Evolutionary conservation across 345 rosid genomes (phyloP), one percentile per base, ranked within the genome.

Genomic region (Pistacia atlantica): DNA sequence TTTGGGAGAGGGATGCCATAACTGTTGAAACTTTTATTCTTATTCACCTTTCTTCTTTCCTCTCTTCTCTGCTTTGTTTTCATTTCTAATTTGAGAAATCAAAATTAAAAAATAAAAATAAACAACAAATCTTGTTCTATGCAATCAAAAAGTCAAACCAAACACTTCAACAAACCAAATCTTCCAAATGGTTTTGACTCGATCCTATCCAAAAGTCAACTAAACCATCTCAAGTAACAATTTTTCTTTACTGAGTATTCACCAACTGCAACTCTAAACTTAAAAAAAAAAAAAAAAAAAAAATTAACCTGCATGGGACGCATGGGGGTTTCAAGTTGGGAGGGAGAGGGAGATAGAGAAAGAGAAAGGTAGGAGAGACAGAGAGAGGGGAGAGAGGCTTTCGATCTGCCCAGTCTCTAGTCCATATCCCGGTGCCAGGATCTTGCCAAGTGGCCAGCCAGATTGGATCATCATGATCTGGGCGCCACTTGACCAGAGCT

Each of bases 261-360:
- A 38, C 52, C 5, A 35, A 61, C 25, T 0, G 25, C 45, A 42
- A 42, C 45, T 42, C 45, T 42, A 42, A 42, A 42, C 45, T 42
- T 37, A 37, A 37, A 49, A 16, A 49, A 42, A 68, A 33, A 56
- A 22, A 22, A 22, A 22, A 0, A 56, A 2, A 42, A 14, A 52
- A 35, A 13, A 5, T 25, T 1, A 51, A 96, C 98, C 97, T 96
- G 99, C 81, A 97, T 92, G 2, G 99, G 98, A 72, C 98, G 97
- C 99, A 96, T 93, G 84, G 99, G 97, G 60, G 99, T 88, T 81
- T 96, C 99, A 8, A 96, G 97, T 73, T 93, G 89, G 60, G 99
- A 96, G n/a, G 92, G 98, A 66, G 98, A 97, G 86, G 91, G 92
- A 74, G 69, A 96, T 92, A 60, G 98, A 93, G 31, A 98, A 28